phyloP scores from a whole-genome alignment of 2,329 filamentous ascomycete genomes.

The Cordyceps javanica region DNA sequence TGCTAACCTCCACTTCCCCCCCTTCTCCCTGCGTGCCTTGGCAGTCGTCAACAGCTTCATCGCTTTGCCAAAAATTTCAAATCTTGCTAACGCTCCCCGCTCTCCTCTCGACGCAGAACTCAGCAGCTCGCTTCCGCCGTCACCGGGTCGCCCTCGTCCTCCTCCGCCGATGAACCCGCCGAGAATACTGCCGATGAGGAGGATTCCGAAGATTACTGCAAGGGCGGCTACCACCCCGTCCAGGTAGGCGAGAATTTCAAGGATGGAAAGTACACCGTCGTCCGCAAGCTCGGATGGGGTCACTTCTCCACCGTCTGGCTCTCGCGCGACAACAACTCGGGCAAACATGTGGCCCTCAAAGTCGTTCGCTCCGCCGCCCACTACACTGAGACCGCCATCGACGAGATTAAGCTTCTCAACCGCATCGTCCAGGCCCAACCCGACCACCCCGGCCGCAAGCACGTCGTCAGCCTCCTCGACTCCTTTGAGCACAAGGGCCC shows the following conservation, averaged over 20 bases:
- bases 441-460: conserved; percentile 85
- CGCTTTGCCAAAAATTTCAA: not conserved
- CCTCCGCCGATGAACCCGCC: conserved; percentile 73
- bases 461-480: conserved; percentile 92
- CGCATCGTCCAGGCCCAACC: conserved; percentile 95
- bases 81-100: conserved; percentile 19
- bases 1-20: not conserved
- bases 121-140: conserved; percentile 50
- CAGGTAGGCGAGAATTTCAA: conserved; percentile 95
- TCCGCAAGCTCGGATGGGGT: conserved; percentile 95
- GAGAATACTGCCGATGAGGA: conserved; percentile 97
- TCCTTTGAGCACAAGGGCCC: conserved; percentile 97
- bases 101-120: conserved; percentile 33
- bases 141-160: conserved; percentile 71
- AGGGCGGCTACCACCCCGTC: conserved; percentile 96
- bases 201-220: conserved; percentile 98
- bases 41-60: not conserved
- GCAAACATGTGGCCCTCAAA: conserved; percentile 95
- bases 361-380: conserved; percentile 96
- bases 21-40: not conserved
- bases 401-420: conserved; percentile 97
- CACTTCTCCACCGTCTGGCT: conserved; percentile 97
- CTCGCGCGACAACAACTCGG: conserved; percentile 74
- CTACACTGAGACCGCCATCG: conserved; percentile 97
- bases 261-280: conserved; percentile 91